Conservation (phyloP, 257 asterid genomes). For the Jasminum sambac region DNA sequence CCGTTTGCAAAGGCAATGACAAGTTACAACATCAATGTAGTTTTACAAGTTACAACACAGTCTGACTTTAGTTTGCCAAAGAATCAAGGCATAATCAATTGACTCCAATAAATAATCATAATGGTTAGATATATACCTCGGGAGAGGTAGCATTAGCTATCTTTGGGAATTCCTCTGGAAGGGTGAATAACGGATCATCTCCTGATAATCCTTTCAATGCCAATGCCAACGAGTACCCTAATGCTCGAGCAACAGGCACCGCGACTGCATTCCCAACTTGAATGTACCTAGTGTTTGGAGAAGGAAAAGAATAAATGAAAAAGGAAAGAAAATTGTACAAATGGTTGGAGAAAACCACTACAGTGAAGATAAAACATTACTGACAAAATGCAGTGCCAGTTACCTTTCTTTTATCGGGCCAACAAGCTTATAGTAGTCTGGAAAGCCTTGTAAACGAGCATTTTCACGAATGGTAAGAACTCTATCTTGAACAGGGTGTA, state of each 20-base stretch:
- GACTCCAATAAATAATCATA: background rate
- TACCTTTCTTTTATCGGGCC: slow-evolving; percentile 86
- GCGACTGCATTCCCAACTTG: slow-evolving; percentile 98
- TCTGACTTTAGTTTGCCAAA: background rate
- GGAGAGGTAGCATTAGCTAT: slow-evolving; percentile 31
- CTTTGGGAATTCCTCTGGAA: slow-evolving; percentile 53
- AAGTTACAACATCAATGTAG: background rate
- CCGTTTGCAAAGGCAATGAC: background rate
- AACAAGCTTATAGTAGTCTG: slow-evolving; percentile 65
- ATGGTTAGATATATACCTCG: background rate
- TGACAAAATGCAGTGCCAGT: background rate
- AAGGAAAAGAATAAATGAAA: background rate
- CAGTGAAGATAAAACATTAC: background rate
- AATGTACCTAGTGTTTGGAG: slow-evolving; percentile 44
- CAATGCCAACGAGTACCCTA: slow-evolving; percentile 61
- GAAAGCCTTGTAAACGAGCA: slow-evolving; percentile 92
- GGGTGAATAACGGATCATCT: slow-evolving; percentile 33
- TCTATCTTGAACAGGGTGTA: slow-evolving; percentile 73
- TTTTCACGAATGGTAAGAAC: slow-evolving; percentile 89
- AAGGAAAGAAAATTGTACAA: background rate
- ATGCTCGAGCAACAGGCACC: slow-evolving; percentile 75
- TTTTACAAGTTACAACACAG: background rate
- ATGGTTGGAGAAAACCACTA: background rate
- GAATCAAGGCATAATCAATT: background rate
- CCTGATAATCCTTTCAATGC: slow-evolving; percentile 44